A percentile compares a stretch with the other conserved stretches of the same genome.
These are phyloP conservation scores for Fusarium sublunatum DNA, from an alignment of 2,329 filamentous ascomycete species.

Conservation along the genomic window DNA sequence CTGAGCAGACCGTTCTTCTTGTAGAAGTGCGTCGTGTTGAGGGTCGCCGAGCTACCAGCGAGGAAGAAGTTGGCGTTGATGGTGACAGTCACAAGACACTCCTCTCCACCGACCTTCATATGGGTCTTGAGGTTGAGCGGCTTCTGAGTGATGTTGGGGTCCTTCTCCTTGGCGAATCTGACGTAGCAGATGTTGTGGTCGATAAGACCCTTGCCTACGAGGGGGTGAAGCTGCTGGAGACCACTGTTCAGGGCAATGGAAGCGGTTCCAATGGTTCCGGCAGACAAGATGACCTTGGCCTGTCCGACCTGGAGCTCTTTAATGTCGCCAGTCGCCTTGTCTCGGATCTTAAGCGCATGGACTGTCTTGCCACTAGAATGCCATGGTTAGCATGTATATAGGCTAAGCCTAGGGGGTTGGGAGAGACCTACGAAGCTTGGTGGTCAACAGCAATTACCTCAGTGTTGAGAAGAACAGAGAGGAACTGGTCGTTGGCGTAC, in stretches of 20 bases:
- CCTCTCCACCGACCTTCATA: slow-evolving; percentile 10
- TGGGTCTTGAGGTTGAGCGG: slow-evolving; percentile 32
- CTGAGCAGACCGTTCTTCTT: slow-evolving; percentile 9
- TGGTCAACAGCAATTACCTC: slow-evolving; percentile 27
- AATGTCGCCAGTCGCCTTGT: slow-evolving; percentile 10
- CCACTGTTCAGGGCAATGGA: slow-evolving; percentile 35
- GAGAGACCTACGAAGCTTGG: too few relatives aligned
- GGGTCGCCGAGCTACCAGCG: slow-evolving; percentile 25
- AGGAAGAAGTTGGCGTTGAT: slow-evolving; percentile 39
- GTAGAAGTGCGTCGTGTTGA: slow-evolving; percentile 33
- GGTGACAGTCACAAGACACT: slow-evolving; percentile 29
- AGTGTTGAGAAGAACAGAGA: slow-evolving; percentile 26
- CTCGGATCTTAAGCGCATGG: slow-evolving; percentile 23
- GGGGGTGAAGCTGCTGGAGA: slow-evolving; percentile 8
- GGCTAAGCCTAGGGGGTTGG: too few relatives aligned
- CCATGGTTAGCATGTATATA: fast-evolving
- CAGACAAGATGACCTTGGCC: slow-evolving; percentile 23
- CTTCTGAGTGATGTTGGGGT: slow-evolving; percentile 10
- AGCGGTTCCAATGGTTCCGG: slow-evolving; percentile 29
- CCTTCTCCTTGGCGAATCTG: slow-evolving; percentile 29
- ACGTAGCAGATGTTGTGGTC: slow-evolving; percentile 36
- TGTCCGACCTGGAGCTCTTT: slow-evolving; percentile 22
- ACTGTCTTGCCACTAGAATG: slow-evolving; percentile 8
- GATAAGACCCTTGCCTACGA: slow-evolving; percentile 25
- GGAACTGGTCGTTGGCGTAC: slow-evolving; percentile 35